phyloP scores from a whole-genome alignment of 139 green algal genomes.

The Tetradesmus lagerheimii region DNA sequence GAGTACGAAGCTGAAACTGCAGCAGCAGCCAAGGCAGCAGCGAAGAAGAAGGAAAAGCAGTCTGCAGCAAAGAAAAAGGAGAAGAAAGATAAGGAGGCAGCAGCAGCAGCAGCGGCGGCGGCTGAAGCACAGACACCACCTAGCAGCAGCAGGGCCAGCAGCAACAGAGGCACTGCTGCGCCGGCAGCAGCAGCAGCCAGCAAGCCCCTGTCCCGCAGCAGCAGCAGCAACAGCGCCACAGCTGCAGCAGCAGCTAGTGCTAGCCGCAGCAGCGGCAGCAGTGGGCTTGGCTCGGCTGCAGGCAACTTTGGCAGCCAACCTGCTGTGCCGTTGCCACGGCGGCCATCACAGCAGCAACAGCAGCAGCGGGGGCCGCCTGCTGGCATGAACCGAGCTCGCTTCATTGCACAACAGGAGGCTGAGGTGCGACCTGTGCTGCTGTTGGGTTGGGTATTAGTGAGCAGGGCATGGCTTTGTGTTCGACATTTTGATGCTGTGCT shows the following conservation, averaged over 20 bases:
- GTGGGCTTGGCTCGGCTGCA: background rate
- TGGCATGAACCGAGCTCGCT: background rate
- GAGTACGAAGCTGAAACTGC: slow-evolving; percentile 3
- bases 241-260: background rate
- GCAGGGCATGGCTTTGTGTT: too few relatives aligned
- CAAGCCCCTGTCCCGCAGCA: background rate
- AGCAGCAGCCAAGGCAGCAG: background rate
- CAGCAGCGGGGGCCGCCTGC: background rate
- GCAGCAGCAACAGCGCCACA: background rate
- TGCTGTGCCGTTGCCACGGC: background rate
- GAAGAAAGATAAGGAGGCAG: background rate
- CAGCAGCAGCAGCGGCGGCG: too few relatives aligned
- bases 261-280: background rate
- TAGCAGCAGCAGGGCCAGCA: too few relatives aligned
- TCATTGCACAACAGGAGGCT: background rate
- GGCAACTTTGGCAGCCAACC: slow-evolving; percentile 4
- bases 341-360: background rate
- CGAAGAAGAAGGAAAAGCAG: background rate
- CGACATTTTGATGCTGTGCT: too few relatives aligned
- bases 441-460: too few relatives aligned
- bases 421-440: too few relatives aligned
- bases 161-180: background rate
- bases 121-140: too few relatives aligned
- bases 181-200: background rate
- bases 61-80: slow-evolving; percentile 11